These are phyloP conservation scores for Pyropia yezoensis DNA, from an alignment of 23 red algal genomes.

Conservation along the genomic window DNA sequence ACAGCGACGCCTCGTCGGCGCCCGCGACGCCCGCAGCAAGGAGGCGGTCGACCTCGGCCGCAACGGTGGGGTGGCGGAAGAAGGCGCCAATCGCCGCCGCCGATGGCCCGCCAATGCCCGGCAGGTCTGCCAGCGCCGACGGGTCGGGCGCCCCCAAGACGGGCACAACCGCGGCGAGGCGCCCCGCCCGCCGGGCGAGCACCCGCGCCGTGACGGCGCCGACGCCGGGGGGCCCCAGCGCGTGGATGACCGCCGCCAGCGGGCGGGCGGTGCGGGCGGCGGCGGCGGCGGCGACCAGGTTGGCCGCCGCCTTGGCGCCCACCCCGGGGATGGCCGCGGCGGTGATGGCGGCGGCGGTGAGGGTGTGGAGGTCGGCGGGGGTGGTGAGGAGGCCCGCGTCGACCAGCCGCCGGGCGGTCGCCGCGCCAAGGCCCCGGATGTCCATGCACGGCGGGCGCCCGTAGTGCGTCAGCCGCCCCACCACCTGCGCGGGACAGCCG, in stretches of 20 bases:
- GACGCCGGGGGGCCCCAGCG: constrained; percentile 34
- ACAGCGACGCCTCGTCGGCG: too few species aligned
- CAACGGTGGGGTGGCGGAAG: constrained; percentile 4
- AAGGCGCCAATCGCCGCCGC: constrained; percentile 22
- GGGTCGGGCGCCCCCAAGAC: constrained; percentile 3
- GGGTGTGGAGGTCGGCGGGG: constrained; percentile 35
- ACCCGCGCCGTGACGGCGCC: constrained; percentile 21
- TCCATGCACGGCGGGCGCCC: constrained; percentile 34
- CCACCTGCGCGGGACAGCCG: constrained; percentile 20
- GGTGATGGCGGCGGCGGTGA: constrained; percentile 28
- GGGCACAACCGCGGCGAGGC: constrained; percentile 9
- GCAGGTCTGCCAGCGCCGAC: constrained; percentile 11
- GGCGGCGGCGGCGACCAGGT: constrained; percentile 23
- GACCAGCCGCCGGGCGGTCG: constrained; percentile 39
- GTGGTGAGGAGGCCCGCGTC: constrained; percentile 21
- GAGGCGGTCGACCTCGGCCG: constrained; percentile 15
- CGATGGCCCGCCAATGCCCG: constrained; percentile 38
- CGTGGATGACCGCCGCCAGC: constrained; percentile 36
- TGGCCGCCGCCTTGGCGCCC: constrained; percentile 23
- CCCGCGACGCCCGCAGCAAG: too few species aligned
- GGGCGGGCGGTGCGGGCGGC: constrained; percentile 12
- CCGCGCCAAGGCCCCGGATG: constrained; percentile 43
- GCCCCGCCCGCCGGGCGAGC: constrained; percentile 18
- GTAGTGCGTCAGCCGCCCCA: constrained; percentile 50
- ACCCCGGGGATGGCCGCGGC: constrained; percentile 28